Evolutionary conservation across 1,284 basidiomycete genomes (phyloP).

Genomic region (Boletus smithii): DNA sequence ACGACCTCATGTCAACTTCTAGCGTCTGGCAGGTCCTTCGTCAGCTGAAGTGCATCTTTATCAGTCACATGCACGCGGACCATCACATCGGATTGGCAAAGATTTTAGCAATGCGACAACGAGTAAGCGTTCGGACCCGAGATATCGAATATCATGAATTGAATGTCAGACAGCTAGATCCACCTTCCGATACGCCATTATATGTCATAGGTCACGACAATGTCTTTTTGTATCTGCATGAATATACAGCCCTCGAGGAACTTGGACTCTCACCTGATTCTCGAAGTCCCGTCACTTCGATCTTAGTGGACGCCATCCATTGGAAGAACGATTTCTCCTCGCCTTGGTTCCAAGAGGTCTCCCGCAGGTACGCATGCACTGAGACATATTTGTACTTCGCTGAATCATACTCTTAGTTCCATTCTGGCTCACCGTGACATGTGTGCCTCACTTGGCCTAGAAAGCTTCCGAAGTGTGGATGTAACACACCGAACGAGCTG

Average conservation of each 20-base stretch:
- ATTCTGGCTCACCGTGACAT: constrained; percentile 38
- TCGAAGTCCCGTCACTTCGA: constrained; percentile 49
- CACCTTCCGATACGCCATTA: constrained; percentile 57
- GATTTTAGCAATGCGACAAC: constrained; percentile 69
- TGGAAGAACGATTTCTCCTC: constrained; percentile 38
- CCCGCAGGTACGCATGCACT: constrained; percentile 9
- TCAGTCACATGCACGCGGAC: constrained; percentile 92
- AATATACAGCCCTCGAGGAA: constrained; percentile 63
- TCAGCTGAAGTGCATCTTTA: constrained; percentile 77
- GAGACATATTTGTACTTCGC: not conserved
- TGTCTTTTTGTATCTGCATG: constrained; percentile 61
- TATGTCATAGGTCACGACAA: constrained; percentile 64
- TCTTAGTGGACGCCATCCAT: constrained; percentile 57
- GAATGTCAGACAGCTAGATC: constrained; percentile 46
- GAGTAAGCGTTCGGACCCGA: constrained; percentile 44
- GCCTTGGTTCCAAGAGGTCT: not conserved
- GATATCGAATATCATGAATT: not conserved
- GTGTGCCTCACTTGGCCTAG: constrained; percentile 51
- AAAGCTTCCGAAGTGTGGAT: constrained; percentile 59
- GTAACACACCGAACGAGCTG: constrained; percentile 74
- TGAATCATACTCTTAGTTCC: constrained; percentile 16
- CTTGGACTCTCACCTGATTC: constrained; percentile 54
- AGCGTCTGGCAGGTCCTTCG: constrained; percentile 61
- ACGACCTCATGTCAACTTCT: constrained; percentile 37
- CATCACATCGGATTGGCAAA: constrained; percentile 85